Conservation (phyloP, 306 rosid genomes). For the Ormosia emarginata region DNA sequence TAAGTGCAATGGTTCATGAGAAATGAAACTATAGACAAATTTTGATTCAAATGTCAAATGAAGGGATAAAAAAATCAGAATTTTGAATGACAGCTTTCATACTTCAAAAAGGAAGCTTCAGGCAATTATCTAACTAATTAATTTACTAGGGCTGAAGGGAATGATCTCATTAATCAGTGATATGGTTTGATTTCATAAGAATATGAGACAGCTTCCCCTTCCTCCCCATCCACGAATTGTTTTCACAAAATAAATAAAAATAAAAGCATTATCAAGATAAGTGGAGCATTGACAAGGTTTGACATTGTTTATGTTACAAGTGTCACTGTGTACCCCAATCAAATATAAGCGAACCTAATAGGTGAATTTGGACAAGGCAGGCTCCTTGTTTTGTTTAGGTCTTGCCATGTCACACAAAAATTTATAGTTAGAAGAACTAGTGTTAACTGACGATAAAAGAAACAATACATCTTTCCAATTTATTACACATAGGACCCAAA, state of each 20-base stretch:
- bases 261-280: too few species aligned
- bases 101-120: neutral
- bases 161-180: neutral
- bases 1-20: neutral
- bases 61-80: neutral
- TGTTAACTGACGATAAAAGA: neutral
- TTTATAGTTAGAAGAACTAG: neutral
- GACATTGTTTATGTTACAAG: too few species aligned
- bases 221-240: neutral
- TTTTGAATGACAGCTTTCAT: neutral
- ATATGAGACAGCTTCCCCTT: neutral
- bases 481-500: neutral
- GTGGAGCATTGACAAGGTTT: too few species aligned
- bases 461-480: neutral
- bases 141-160: neutral
- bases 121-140: neutral
- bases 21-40: neutral
- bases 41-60: neutral
- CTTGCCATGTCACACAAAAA: neutral
- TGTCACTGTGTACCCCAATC: too few species aligned
- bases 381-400: neutral
- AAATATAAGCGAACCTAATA: neutral
- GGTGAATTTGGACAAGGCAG: neutral
- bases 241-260: neutral
- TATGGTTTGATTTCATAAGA: neutral